phyloP scores from a whole-genome alignment of 805 yeast genomes.

The Brettanomyces nanus region DNA sequence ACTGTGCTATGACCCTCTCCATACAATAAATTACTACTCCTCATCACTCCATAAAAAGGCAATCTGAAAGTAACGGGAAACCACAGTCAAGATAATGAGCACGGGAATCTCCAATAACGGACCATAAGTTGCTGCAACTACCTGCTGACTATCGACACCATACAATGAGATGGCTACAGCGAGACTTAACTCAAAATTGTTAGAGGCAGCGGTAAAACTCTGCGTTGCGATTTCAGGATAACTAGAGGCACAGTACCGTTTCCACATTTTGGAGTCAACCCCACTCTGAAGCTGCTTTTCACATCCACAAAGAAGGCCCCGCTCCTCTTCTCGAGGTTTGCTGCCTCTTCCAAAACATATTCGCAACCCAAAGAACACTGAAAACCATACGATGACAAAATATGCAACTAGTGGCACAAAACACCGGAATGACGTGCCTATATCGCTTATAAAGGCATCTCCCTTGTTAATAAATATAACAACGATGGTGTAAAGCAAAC shows the following conservation, averaged over 20 bases:
- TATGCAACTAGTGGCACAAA: slow-evolving; percentile 41
- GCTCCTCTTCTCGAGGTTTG: slow-evolving; percentile 5
- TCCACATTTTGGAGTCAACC: slow-evolving; percentile 15
- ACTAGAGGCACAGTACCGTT: slow-evolving; percentile 28
- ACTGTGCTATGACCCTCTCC: no score
- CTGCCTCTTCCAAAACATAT: slow-evolving; percentile 16
- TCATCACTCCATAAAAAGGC: neutral
- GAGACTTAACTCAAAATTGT: slow-evolving; percentile 48
- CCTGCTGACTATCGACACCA: slow-evolving; percentile 43
- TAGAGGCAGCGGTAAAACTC: slow-evolving; percentile 49
- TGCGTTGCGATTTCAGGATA: slow-evolving; percentile 40
- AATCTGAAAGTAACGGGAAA: slow-evolving; percentile 26
- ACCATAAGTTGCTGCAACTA: slow-evolving; percentile 54
- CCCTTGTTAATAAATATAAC: slow-evolving; percentile 47
- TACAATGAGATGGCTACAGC: slow-evolving; percentile 46
- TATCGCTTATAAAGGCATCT: slow-evolving; percentile 35
- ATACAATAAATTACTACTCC: no score
- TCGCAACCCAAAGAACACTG: slow-evolving; percentile 31
- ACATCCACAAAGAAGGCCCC: slow-evolving; percentile 30
- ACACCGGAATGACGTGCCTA: slow-evolving; percentile 42
- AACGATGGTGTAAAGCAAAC: slow-evolving; percentile 42
- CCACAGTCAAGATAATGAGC: slow-evolving; percentile 29
- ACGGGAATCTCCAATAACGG: slow-evolving; percentile 54
- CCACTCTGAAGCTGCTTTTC: slow-evolving; percentile 21
- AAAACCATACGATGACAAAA: slow-evolving; percentile 41